Percentiles rank a stretch among this genome's conserved stretches.
phyloP scores from a whole-genome alignment of 176 grass and related monocot species.

The Metroxylon sagu region DNA sequence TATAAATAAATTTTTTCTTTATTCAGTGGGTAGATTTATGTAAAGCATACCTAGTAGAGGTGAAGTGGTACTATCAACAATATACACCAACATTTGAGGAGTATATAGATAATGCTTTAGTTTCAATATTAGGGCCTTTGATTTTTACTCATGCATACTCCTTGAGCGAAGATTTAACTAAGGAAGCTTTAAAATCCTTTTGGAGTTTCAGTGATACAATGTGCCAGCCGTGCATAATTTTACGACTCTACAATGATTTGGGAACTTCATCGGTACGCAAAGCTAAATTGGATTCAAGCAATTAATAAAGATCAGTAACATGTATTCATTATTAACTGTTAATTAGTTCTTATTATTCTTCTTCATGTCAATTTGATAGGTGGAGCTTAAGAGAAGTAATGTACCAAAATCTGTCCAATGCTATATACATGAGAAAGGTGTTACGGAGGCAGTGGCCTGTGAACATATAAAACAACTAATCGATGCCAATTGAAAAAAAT shows the following conservation, averaged over 20 bases:
- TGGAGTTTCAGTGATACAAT: not conserved
- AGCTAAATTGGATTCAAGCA: not conserved
- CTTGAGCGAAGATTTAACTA: not conserved
- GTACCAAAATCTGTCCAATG: conserved; percentile 19
- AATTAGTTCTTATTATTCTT: not conserved
- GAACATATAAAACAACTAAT: conserved; percentile 18
- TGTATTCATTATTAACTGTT: not conserved
- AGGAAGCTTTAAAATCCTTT: conserved; percentile 13
- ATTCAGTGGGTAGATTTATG: not conserved
- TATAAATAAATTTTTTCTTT: not conserved
- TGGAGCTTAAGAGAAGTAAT: conserved; percentile 15
- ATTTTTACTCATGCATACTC: conserved; percentile 1
- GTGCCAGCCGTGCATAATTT: not conserved
- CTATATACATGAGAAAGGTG: conserved; percentile 15
- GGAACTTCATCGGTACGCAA: conserved; percentile 15
- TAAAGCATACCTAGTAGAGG: conserved; percentile 22
- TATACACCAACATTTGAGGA: conserved; percentile 16
- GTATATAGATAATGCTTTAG: conserved; percentile 23
- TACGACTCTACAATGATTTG: conserved; percentile 20
- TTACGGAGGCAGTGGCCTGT: conserved; percentile 1
- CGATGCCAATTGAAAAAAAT: not conserved
- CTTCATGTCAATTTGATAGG: not conserved
- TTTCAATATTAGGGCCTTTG: not conserved
- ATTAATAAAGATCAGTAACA: not conserved
- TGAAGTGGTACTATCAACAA: conserved; percentile 20